Conservation (phyloP, 1,284 basidiomycete species). For the Moesziomyces sp. region DNA sequence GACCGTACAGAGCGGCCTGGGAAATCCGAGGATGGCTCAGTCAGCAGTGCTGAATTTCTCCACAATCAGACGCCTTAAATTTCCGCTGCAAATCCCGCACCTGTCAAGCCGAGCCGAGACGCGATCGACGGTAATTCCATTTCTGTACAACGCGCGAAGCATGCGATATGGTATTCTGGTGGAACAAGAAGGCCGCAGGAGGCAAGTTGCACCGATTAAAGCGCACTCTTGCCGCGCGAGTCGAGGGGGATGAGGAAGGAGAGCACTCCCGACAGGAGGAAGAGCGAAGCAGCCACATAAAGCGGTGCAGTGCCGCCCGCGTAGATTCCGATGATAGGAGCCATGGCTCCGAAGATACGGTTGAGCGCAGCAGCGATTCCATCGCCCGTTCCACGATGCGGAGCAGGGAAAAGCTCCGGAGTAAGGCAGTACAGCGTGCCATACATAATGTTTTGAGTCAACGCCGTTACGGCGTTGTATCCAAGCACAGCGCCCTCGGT, state of each 20-base stretch:
- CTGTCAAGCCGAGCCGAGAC: neutral
- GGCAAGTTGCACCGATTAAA: constrained; percentile 6
- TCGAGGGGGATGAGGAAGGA: constrained; percentile 61
- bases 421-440: constrained; percentile 59
- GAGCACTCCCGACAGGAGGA: constrained; percentile 56
- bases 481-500: constrained; percentile 54
- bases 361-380: constrained; percentile 63
- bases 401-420: constrained; percentile 64
- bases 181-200: neutral
- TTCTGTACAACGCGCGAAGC: constrained; percentile 3
- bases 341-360: constrained; percentile 60
- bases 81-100: neutral
- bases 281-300: constrained; percentile 59
- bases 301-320: constrained; percentile 45
- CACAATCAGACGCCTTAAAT: too few species aligned
- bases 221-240: constrained; percentile 44
- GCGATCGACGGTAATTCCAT: too few species aligned
- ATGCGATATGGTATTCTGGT: constrained; percentile 16
- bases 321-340: constrained; percentile 65
- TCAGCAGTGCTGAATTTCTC: too few species aligned
- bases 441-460: constrained; percentile 61
- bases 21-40: too few species aligned
- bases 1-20: too few species aligned
- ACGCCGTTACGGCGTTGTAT: constrained; percentile 60
- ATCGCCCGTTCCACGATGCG: constrained; percentile 65